Percentiles rank a stretch among this genome's conserved stretches.
phyloP scores from a whole-genome alignment of 768 basidiomycete species.

The Lentinus tigrinus region DNA sequence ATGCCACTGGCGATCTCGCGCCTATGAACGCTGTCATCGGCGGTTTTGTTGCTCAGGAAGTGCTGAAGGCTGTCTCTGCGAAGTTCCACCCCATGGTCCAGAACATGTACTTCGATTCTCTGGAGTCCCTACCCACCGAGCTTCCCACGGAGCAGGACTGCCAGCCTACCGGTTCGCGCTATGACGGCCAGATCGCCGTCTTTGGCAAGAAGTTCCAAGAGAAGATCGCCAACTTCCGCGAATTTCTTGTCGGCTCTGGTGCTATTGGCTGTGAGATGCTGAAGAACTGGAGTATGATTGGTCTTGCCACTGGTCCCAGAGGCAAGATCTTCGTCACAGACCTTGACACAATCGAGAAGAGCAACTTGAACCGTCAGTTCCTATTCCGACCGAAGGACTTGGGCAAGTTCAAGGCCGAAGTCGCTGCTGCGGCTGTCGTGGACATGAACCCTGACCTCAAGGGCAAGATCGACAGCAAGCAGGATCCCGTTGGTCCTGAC shows the following conservation, averaged over 20 bases:
- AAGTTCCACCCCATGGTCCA: conserved; percentile 98
- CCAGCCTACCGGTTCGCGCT: conserved; percentile 77
- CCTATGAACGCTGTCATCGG: conserved; percentile 93
- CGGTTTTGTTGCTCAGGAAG: conserved; percentile 97
- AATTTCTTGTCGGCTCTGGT: conserved; percentile 98
- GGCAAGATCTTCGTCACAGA: conserved; percentile 93
- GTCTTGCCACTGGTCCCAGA: conserved; percentile 75
- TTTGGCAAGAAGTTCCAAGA: conserved; percentile 93
- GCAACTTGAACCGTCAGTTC: conserved; percentile 97
- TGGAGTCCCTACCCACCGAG: conserved; percentile 83
- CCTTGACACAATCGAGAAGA: conserved; percentile 98
- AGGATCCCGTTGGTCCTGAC: conserved; percentile 89
- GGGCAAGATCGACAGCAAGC: conserved; percentile 83
- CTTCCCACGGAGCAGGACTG: conserved; percentile 82
- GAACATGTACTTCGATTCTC: conserved; percentile 94
- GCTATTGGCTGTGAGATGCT: conserved; percentile 99
- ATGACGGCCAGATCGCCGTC: conserved; percentile 94
- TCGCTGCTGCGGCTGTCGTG: conserved; percentile 84
- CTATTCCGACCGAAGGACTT: conserved; percentile 95
- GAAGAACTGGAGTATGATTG: conserved; percentile 99
- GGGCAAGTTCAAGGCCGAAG: conserved; percentile 96
- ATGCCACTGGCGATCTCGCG: conserved; percentile 86
- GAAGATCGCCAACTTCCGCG: conserved; percentile 83
- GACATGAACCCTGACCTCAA: conserved; percentile 94
- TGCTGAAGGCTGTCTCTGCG: conserved; percentile 93